phyloP scores from a whole-genome alignment of 2,329 filamentous ascomycete genomes.

The Mycosphaerelloides madeirae region DNA sequence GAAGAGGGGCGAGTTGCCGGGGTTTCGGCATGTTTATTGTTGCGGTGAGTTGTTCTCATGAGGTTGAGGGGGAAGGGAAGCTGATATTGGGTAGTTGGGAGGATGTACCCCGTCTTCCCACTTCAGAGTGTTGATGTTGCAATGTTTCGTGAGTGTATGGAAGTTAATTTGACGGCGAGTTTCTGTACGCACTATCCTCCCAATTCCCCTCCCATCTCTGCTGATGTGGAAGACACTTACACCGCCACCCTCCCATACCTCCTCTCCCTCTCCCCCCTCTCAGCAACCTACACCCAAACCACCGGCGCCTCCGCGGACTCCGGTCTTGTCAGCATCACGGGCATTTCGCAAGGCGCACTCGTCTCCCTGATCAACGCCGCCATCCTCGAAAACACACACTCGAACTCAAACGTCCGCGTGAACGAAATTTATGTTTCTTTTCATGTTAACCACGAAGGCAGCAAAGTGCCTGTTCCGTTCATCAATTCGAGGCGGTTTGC shows the following conservation, averaged over 20 bases:
- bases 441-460: too few species aligned
- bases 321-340: slow-evolving; percentile 20
- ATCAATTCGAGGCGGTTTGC: too few species aligned
- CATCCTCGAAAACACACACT: slow-evolving; percentile 26
- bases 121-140: not conserved
- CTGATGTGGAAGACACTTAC: slow-evolving; percentile 11
- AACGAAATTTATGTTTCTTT: slow-evolving; percentile 36
- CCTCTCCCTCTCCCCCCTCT: slow-evolving; percentile 25
- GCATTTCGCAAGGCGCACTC: slow-evolving; percentile 35
- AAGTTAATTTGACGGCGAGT: not conserved
- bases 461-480: too few species aligned
- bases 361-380: slow-evolving; percentile 34
- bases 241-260: slow-evolving; percentile 32
- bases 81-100: too few species aligned
- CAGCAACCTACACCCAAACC: slow-evolving; percentile 33
- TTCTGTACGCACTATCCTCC: not conserved
- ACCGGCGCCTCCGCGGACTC: slow-evolving; percentile 31
- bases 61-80: too few species aligned
- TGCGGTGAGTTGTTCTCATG: too few species aligned
- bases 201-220: not conserved
- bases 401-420: slow-evolving; percentile 36
- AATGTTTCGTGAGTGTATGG: not conserved
- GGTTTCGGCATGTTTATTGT: slow-evolving; percentile 40
- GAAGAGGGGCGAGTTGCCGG: slow-evolving; percentile 30
- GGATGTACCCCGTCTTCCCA: not conserved